Conservation (phyloP, 208 protist genomes). For the Lotmaria passim region DNA sequence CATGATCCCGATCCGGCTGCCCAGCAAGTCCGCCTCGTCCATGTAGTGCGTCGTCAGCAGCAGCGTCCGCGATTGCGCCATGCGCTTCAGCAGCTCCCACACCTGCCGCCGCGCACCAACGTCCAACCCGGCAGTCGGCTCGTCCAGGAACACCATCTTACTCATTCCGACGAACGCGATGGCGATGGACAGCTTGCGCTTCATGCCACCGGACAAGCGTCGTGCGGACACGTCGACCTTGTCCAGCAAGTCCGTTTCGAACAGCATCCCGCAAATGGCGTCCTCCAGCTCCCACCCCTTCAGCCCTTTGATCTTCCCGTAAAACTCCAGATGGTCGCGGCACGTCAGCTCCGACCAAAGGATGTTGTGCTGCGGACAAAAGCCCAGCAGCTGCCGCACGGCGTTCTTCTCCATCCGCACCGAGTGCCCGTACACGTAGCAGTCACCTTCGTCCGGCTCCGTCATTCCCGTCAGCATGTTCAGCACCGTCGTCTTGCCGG, state of each 20-base stretch:
- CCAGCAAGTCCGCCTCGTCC: conserved; percentile 97
- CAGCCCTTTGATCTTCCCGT: conserved; percentile 86
- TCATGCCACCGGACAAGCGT: conserved; percentile 84
- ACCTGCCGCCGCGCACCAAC: conserved; percentile 68
- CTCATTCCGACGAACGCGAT: conserved; percentile 84
- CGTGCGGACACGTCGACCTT: conserved; percentile 34
- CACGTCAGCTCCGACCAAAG: conserved; percentile 83
- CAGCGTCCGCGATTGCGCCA: conserved; percentile 58
- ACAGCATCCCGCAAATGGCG: conserved; percentile 47
- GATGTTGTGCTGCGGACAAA: conserved; percentile 54
- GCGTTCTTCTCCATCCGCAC: conserved; percentile 51
- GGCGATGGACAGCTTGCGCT: conserved; percentile 85
- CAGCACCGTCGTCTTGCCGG: conserved; percentile 83
- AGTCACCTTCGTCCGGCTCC: conserved; percentile 62
- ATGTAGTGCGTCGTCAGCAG: conserved; percentile 94
- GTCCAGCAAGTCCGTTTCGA: conserved; percentile 61
- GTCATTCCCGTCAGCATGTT: conserved; percentile 83
- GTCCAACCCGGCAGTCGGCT: conserved; percentile 92
- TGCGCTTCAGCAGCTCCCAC: conserved; percentile 76
- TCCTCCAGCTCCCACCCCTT: conserved; percentile 36
- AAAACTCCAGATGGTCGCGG: conserved; percentile 91
- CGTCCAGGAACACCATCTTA: conserved; percentile 85
- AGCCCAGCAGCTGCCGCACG: conserved; percentile 78
- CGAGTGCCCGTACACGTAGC: conserved; percentile 66
- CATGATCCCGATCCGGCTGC: conserved; percentile 93